Conservation (phyloP, 2,329 filamentous ascomycete species). For the Fusarium sp. region DNA sequence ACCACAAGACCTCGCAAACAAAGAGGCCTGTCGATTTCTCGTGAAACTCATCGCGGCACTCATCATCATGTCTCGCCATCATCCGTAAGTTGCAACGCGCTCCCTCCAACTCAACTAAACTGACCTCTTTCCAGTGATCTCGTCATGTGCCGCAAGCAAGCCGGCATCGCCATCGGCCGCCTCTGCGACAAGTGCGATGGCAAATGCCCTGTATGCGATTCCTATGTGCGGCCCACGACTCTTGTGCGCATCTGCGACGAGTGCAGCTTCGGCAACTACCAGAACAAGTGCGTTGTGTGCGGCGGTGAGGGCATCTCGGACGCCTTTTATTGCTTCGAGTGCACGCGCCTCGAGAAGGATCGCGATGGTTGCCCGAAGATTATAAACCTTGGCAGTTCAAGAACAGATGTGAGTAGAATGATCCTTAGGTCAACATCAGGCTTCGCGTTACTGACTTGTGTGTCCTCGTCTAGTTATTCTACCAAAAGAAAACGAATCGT, state of each 20-base stretch:
- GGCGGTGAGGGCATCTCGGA: slow-evolving; percentile 98
- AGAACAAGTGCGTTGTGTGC: slow-evolving; percentile 99
- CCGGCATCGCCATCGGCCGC: slow-evolving; percentile 96
- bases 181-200: slow-evolving; percentile 99
- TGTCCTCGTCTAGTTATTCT: slow-evolving; percentile 63
- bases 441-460: background rate
- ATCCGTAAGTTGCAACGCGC: slow-evolving; percentile 73
- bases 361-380: slow-evolving; percentile 99
- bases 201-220: slow-evolving; percentile 99
- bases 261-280: slow-evolving; percentile 99
- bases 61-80: slow-evolving; percentile 87
- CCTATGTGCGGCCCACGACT: slow-evolving; percentile 97
- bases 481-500: slow-evolving; percentile 76
- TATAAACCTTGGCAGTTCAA: slow-evolving; percentile 94
- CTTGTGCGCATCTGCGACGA: slow-evolving; percentile 99
- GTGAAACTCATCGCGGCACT: background rate
- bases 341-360: slow-evolving; percentile 96
- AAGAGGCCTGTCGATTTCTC: background rate
- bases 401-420: slow-evolving; percentile 80
- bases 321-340: slow-evolving; percentile 99
- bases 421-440: background rate
- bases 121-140: slow-evolving; percentile 75
- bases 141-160: slow-evolving; percentile 99
- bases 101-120: slow-evolving; percentile 23
- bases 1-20: slow-evolving; percentile 11